Percentiles rank a stretch among this genome's conserved stretches.
These are phyloP conservation scores for Fusarium albosuccineum DNA, from an alignment of 2,329 filamentous ascomycete species.

Conservation along the genomic window DNA sequence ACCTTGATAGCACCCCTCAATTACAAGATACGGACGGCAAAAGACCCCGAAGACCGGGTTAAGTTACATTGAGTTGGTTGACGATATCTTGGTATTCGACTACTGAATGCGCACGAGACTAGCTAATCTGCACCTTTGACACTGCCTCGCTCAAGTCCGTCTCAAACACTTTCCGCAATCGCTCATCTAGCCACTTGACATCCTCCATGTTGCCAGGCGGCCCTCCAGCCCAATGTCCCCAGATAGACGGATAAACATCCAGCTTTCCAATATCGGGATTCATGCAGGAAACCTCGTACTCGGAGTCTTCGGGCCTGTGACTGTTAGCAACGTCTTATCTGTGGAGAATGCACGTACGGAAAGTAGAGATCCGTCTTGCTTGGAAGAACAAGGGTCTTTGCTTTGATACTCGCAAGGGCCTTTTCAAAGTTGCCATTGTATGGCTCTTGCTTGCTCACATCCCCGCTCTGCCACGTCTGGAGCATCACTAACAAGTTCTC, in stretches of 20 bases:
- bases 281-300: constrained; percentile 74
- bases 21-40: not conserved
- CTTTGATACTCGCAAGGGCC: constrained; percentile 77
- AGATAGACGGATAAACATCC: constrained; percentile 56
- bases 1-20: constrained; percentile 1
- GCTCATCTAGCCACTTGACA: constrained; percentile 76
- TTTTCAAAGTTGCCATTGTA: constrained; percentile 76
- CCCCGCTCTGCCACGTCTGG: constrained; percentile 82
- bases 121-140: not conserved
- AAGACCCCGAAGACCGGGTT: not conserved
- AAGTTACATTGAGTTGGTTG: no score
- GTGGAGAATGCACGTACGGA: constrained; percentile 54
- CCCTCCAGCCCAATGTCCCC: constrained; percentile 71
- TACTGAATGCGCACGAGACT: not conserved
- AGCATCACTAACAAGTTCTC: constrained; percentile 82
- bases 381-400: constrained; percentile 78
- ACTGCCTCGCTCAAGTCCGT: not conserved
- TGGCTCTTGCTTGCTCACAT: constrained; percentile 76
- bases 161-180: constrained; percentile 36
- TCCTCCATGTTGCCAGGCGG: constrained; percentile 79
- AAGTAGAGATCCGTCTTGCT: constrained; percentile 84
- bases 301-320: constrained; percentile 75
- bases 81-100: no score
- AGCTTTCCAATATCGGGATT: constrained; percentile 49
- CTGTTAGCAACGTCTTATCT: not conserved